These are phyloP conservation scores for Solanum corneliomulleri DNA, from an alignment of 257 asterid species.

Conservation along the genomic window DNA sequence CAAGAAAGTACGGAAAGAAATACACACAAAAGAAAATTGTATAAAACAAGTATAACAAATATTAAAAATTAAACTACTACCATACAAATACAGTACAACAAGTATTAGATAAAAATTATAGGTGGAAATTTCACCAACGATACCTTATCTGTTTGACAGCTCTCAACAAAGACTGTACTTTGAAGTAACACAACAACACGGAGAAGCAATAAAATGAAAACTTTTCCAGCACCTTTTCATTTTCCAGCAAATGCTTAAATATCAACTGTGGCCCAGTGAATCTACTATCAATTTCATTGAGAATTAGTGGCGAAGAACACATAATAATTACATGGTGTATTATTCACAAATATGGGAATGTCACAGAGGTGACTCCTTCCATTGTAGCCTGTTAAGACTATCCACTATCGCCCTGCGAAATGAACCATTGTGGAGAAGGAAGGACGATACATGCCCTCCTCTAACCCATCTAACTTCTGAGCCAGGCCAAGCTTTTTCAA, in stretches of 20 bases:
- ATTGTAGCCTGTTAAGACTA: constrained; percentile 55
- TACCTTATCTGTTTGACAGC: background rate
- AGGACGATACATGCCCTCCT: constrained; percentile 91
- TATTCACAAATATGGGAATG: constrained; percentile 1
- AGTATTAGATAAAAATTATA: background rate
- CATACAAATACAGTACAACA: background rate
- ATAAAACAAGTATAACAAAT: background rate
- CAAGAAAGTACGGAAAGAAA: background rate
- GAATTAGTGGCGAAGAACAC: constrained; percentile 1
- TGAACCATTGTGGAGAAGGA: constrained; percentile 66
- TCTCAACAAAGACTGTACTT: background rate
- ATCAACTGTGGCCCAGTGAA: background rate
- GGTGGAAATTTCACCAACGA: background rate
- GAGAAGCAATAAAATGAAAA: background rate
- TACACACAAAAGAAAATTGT: background rate
- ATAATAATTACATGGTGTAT: background rate
- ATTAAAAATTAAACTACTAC: background rate
- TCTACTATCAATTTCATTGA: background rate
- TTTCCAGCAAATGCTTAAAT: background rate
- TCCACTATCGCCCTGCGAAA: constrained; percentile 83
- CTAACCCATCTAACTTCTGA: constrained; percentile 97
- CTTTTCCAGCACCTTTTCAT: background rate
- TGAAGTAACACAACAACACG: background rate
- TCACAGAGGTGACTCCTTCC: constrained; percentile 61
- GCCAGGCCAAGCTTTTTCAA: constrained; percentile 96